phyloP scores from a whole-genome alignment of 345 rosid genomes.

The Populus pruinosa region DNA sequence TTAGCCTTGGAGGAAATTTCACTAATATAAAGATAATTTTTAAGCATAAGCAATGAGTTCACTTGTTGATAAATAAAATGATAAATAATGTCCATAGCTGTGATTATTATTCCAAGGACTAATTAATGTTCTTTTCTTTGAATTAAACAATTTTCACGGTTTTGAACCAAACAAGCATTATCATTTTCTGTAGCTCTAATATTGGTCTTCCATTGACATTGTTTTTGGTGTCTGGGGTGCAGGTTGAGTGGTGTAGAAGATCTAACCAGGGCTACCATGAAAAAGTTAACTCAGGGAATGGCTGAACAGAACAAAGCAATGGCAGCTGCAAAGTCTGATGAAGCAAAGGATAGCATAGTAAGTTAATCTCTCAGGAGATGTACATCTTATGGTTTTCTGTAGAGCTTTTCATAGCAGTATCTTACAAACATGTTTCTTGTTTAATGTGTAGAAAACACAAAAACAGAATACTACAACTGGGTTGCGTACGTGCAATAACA shows the following conservation, averaged over 20 bases:
- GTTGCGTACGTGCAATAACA: conserved; percentile 90
- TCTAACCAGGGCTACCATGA: conserved; percentile 84
- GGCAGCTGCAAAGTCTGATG: conserved; percentile 95
- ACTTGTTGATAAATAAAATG: neutral
- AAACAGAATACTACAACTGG: conserved; percentile 86
- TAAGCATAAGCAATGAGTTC: neutral
- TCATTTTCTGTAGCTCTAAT: neutral
- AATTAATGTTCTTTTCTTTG: neutral
- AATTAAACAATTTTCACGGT: neutral
- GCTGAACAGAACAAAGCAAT: conserved; percentile 90
- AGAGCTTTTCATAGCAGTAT: neutral
- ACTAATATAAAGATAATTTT: neutral
- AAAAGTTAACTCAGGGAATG: conserved; percentile 90
- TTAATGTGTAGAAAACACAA: conserved; percentile 65
- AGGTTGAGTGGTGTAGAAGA: conserved; percentile 85
- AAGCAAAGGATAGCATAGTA: conserved; percentile 73
- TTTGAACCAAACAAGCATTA: neutral
- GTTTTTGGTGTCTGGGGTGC: conserved; percentile 12
- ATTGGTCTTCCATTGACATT: neutral
- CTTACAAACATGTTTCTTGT: conserved; percentile 1
- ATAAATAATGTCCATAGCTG: neutral
- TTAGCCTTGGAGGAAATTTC: neutral
- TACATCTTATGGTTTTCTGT: neutral
- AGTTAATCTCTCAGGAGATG: conserved; percentile 30
- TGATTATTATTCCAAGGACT: neutral